Evolutionary conservation across 2,329 filamentous ascomycete species (phyloP).

Genomic region (Diplodia seriata): DNA sequence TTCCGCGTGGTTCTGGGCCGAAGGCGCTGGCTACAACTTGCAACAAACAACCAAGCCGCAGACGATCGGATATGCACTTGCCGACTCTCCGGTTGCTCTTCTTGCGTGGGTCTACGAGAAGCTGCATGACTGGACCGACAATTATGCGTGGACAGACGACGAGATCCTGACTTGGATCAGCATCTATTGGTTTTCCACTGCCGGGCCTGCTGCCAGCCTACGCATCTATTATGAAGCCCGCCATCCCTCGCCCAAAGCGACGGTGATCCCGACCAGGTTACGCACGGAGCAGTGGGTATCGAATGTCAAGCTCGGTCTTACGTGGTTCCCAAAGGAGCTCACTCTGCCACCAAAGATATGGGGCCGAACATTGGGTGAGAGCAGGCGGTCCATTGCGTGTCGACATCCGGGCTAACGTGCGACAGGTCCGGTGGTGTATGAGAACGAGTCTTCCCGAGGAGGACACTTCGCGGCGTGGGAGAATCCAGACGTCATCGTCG

Average conservation of each 20-base stretch:
- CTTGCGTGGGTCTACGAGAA: conserved; percentile 85
- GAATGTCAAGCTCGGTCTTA: conserved; percentile 60
- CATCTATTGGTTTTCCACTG: conserved; percentile 74
- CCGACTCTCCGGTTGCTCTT: conserved; percentile 72
- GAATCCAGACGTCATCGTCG: conserved; percentile 59
- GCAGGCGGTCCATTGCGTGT: background rate
- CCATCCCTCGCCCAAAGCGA: conserved; percentile 47
- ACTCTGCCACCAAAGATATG: conserved; percentile 61
- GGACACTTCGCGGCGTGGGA: conserved; percentile 70
- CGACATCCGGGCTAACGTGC: background rate
- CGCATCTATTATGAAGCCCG: conserved; percentile 75
- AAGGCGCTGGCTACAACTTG: conserved; percentile 66
- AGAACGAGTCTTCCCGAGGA: conserved; percentile 58
- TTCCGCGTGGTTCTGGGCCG: conserved; percentile 62
- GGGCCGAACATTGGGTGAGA: conserved; percentile 62
- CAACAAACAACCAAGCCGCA: conserved; percentile 73
- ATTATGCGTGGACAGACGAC: conserved; percentile 75
- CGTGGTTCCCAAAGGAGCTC: conserved; percentile 66
- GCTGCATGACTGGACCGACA: conserved; percentile 76
- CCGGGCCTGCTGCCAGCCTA: conserved; percentile 71
- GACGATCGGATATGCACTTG: conserved; percentile 72
- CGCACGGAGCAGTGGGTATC: conserved; percentile 53
- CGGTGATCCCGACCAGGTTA: conserved; percentile 41
- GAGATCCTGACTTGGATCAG: conserved; percentile 78
- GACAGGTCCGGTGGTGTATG: conserved; percentile 61